phyloP scores from a whole-genome alignment of 2,329 filamentous ascomycete species.

The Diaporthe sp. region DNA sequence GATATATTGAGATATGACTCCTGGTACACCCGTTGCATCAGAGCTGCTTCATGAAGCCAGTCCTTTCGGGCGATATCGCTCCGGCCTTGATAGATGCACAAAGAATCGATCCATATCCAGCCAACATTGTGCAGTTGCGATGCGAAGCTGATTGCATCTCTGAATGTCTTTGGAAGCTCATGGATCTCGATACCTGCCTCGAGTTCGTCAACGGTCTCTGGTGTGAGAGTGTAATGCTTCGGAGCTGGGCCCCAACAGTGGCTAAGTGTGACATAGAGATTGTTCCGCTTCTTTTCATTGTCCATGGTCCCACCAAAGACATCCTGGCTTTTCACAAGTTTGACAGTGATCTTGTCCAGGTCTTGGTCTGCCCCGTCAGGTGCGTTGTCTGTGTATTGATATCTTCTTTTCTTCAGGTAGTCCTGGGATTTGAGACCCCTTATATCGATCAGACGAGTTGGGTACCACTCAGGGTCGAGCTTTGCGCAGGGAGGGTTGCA shows the following conservation, averaged over 20 bases:
- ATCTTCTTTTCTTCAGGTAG: too few species aligned
- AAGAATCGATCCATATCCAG: constrained; percentile 39
- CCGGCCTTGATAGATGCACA: constrained; percentile 28
- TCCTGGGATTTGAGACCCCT: background rate
- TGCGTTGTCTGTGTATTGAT: too few species aligned
- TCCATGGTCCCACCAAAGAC: too few species aligned
- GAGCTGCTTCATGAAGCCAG: constrained; percentile 42
- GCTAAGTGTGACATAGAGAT: constrained; percentile 4
- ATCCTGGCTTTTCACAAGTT: too few species aligned
- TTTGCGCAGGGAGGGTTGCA: background rate
- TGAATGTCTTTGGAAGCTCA: background rate
- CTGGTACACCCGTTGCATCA: constrained; percentile 43
- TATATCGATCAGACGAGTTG: constrained; percentile 21
- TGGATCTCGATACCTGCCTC: background rate
- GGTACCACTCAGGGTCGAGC: background rate
- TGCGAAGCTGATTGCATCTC: constrained; percentile 8
- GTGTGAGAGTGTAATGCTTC: background rate
- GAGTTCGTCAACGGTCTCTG: background rate
- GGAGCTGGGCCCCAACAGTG: constrained; percentile 22
- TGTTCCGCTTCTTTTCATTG: too few species aligned
- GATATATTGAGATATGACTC: constrained; percentile 44
- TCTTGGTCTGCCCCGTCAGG: too few species aligned
- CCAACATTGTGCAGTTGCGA: background rate
- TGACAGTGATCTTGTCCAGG: too few species aligned
- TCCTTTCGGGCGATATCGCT: constrained; percentile 13